Evolutionary conservation across 2,329 filamentous ascomycete genomes (phyloP).

Genomic region (Paracorniculantispora psalliotae): DNA sequence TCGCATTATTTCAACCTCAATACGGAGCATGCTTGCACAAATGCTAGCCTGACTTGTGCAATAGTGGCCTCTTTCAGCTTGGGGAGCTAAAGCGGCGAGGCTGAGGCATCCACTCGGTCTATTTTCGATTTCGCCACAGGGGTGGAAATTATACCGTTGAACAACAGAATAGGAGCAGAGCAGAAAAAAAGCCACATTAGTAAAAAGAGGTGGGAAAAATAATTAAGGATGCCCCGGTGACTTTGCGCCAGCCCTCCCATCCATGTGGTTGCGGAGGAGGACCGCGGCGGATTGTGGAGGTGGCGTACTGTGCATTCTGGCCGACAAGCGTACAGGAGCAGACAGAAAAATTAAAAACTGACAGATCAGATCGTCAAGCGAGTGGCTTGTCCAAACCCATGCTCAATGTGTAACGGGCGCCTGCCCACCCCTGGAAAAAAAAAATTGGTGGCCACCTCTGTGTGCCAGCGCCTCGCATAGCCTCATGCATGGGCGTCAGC

Average conservation of each 20-base stretch:
- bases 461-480: neutral
- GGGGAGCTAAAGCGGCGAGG: neutral
- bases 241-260: neutral
- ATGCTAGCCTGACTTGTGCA: neutral
- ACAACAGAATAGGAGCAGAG: neutral
- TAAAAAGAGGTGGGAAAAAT: neutral
- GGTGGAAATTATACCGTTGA: neutral
- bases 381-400: neutral
- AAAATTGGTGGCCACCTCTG: too few relatives aligned
- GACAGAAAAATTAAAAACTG: neutral
- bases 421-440: neutral
- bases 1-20: too few relatives aligned
- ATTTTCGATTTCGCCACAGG: neutral
- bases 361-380: slow-evolving; percentile 5
- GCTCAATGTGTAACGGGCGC: neutral
- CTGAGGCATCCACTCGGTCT: neutral
- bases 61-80: neutral
- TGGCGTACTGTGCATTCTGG: neutral
- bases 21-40: neutral
- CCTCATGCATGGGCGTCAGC: neutral
- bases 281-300: neutral
- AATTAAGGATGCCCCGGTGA: neutral
- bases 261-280: slow-evolving; percentile 3
- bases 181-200: neutral
- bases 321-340: too few relatives aligned